Evolutionary conservation across 768 basidiomycete genomes (phyloP), one percentile per base, ranked within the genome.

Genomic region (Suillus hirtellus): DNA sequence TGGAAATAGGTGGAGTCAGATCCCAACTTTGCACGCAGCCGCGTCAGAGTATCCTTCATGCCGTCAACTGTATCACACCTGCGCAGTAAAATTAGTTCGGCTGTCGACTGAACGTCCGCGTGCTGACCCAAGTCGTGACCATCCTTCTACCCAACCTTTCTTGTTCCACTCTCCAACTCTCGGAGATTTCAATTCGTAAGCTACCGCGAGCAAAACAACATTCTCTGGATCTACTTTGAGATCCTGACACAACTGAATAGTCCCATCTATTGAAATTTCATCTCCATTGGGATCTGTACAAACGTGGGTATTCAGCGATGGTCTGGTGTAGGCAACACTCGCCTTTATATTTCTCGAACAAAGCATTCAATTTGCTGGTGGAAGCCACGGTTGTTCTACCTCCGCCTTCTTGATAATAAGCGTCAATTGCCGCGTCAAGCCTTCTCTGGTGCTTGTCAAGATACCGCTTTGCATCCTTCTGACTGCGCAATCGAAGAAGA

Each of bases 131-230:
- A 90, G 76, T 15, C 69, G 72, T 74, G 87, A 90, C 93, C 93
- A 94, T 1, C 93, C 93, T 0, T 92, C 89, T 42, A 85, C 68
- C 92, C 92, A 96, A 0, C 86, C 88, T 64, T 84, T 78, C 66
- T 78, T 82, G 38, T 79, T 80, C 88, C 93, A 96, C 63, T 83
- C 80, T 1, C 90, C 93, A 59, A 96, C 78, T 64, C 78, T 69
- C 0, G 89, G 89, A 5, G 90, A 90, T 70, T 90, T 88, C 31
- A 94, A 82, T 69, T 94, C 91, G 69, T 82, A 92, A 10, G 93
- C 94, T 46, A 96, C 78, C 6, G 90, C 86, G 49, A 96, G 83
- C 59, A 96, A 78, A 9, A 93, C 91, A 27, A 92, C 88, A 68
- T 95, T 91, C 66, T 93, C 92, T 1, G 89, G 89, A 67, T 91